Conservation (phyloP, 495 filamentous ascomycete genomes). For the Aspergillus carlsbadensis region DNA sequence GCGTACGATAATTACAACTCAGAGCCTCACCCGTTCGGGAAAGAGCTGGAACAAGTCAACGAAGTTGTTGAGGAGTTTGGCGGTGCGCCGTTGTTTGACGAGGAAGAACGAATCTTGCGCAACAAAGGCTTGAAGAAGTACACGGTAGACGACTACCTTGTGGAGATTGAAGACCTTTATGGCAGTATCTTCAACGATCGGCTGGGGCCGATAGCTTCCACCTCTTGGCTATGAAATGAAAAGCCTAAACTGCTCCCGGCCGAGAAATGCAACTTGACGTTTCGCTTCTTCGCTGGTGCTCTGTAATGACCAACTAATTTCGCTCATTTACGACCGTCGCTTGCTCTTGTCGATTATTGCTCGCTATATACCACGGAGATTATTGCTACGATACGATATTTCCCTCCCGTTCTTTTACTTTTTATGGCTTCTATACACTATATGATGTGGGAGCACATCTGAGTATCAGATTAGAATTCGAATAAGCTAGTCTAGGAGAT, state of each 20-base stretch:
- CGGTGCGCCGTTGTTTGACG: conserved; percentile 59
- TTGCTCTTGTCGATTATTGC: conserved; percentile 1
- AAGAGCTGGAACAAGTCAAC: conserved; percentile 52
- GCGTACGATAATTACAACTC: conserved; percentile 45
- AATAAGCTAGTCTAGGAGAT: neutral
- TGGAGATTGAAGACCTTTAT: conserved; percentile 74
- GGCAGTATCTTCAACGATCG: conserved; percentile 49
- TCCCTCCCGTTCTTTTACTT: conserved; percentile 9
- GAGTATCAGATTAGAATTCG: neutral
- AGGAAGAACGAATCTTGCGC: conserved; percentile 67
- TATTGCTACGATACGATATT: conserved; percentile 10
- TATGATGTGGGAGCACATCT: neutral
- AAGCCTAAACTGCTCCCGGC: neutral
- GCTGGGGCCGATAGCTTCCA: conserved; percentile 35
- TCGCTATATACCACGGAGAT: conserved; percentile 26
- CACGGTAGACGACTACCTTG: conserved; percentile 76
- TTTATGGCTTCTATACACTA: conserved; percentile 12
- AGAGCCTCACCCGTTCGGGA: conserved; percentile 50
- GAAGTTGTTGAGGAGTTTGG: conserved; percentile 86
- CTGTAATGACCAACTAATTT: conserved; percentile 27
- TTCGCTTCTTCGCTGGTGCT: conserved; percentile 6
- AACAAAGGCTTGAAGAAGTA: conserved; percentile 71
- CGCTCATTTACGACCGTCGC: conserved; percentile 20
- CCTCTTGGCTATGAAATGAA: conserved; percentile 43
- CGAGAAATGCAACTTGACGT: conserved; percentile 23